Conservation (phyloP, 1,139 yeast species). For the Candida neerlandica region DNA sequence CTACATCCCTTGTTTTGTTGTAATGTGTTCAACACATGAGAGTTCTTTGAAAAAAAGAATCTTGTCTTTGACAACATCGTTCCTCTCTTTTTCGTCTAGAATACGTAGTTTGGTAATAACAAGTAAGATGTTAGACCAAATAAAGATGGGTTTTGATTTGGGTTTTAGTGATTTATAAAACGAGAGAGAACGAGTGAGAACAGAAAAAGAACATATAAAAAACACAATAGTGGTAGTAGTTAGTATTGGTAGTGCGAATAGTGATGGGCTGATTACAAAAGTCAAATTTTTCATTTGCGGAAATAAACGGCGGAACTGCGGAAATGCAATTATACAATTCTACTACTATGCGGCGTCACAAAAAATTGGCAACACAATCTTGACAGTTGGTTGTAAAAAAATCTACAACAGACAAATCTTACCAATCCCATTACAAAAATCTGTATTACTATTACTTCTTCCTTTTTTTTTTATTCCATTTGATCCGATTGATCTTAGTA, state of each 20-base stretch:
- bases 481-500: background rate
- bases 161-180: background rate
- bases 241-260: background rate
- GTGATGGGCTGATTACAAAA: constrained; percentile 8
- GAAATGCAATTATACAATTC: background rate
- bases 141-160: background rate
- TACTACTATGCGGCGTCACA: constrained; percentile 1
- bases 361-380: constrained; percentile 4
- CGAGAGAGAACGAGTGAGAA: background rate
- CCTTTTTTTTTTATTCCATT: background rate
- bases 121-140: background rate
- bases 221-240: background rate
- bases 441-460: background rate
- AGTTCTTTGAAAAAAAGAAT: constrained; percentile 48
- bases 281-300: constrained; percentile 2
- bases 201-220: background rate
- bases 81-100: background rate
- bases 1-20: constrained; percentile 24
- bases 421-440: constrained; percentile 4
- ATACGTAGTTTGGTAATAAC: background rate
- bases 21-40: constrained; percentile 36
- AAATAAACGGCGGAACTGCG: background rate
- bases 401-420: background rate
- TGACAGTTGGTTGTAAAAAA: constrained; percentile 8
- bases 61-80: constrained; percentile 39